These are phyloP conservation scores for Clavispora vitiphila DNA, from an alignment of 805 yeast genomes.

Conservation along the genomic window DNA sequence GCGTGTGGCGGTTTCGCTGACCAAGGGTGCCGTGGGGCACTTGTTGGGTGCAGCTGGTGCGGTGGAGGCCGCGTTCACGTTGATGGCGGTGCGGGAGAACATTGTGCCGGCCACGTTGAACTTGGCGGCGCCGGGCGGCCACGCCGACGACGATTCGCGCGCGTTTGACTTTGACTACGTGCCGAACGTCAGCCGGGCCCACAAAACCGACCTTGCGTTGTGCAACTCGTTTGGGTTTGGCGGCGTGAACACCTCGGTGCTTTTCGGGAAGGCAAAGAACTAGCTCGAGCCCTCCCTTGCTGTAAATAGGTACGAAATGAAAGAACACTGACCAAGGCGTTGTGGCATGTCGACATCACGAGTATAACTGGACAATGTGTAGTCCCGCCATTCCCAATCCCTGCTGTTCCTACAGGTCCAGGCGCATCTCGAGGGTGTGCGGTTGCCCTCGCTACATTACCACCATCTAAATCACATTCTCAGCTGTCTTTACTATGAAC, in stretches of 20 bases:
- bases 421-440: no score
- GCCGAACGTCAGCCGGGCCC: conserved; percentile 38
- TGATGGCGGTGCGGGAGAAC: conserved; percentile 55
- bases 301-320: no score
- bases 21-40: conserved; percentile 93
- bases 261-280: conserved; percentile 29
- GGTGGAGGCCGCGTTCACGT: conserved; percentile 80
- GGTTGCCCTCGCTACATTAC: no score
- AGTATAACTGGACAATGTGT: no score
- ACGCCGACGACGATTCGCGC: conserved; percentile 37
- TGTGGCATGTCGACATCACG: no score
- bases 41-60: conserved; percentile 95
- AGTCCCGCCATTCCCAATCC: no score
- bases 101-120: conserved; percentile 79
- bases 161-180: conserved; percentile 54
- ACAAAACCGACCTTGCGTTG: conserved; percentile 52
- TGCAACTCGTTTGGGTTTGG: conserved; percentile 97
- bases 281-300: no score
- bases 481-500: no score
- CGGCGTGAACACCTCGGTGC: conserved; percentile 82
- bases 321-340: no score
- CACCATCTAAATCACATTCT: no score
- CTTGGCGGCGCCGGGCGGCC: conserved; percentile 48
- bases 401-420: no score
- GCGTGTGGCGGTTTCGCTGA: conserved; percentile 60